Evolutionary conservation across 352 stramenopile species (phyloP).

Genomic region (Globisporangium nodosum): DNA sequence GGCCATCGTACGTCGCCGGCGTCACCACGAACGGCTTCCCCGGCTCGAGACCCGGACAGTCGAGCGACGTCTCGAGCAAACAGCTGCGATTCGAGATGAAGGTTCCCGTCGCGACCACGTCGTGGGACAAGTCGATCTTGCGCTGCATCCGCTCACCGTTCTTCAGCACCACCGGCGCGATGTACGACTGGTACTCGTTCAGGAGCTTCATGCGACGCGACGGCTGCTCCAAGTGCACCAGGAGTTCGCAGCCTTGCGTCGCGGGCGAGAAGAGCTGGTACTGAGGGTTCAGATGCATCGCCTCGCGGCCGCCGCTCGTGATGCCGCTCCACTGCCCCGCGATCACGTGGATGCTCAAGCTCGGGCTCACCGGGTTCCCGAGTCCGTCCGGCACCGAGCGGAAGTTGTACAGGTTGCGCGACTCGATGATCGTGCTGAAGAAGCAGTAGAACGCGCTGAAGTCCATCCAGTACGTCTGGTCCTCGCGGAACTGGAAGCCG

Average conservation of each 20-base stretch:
- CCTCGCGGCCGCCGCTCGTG: conserved; percentile 67
- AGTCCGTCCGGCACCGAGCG: conserved; percentile 51
- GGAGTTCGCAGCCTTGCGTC: conserved; percentile 40
- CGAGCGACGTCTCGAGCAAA: conserved; percentile 47
- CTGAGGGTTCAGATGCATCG: conserved; percentile 84
- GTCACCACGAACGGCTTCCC: conserved; percentile 58
- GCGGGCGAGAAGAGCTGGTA: conserved; percentile 73
- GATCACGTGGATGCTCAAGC: conserved; percentile 66
- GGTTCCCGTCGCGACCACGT: conserved; percentile 73
- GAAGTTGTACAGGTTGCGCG: conserved; percentile 84
- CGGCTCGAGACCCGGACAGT: conserved; percentile 18
- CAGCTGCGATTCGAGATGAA: conserved; percentile 86
- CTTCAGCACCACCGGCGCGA: conserved; percentile 74
- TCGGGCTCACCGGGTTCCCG: conserved; percentile 50
- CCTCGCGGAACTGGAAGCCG: conserved; percentile 77
- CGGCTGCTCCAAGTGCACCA: conserved; percentile 68
- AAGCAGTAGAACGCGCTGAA: conserved; percentile 76
- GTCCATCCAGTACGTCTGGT: conserved; percentile 81
- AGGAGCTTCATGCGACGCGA: conserved; percentile 71
- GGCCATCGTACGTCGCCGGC: conserved; percentile 63
- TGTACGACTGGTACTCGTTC: conserved; percentile 69
- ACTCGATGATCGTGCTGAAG: conserved; percentile 73
- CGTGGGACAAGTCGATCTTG: conserved; percentile 78
- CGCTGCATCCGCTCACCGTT: conserved; percentile 56
- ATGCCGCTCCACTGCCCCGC: conserved; percentile 77